These are phyloP conservation scores for Nosema muscidifuracis DNA, from an alignment of 371 early-diverging fungal genomes.

Conservation along the genomic window DNA sequence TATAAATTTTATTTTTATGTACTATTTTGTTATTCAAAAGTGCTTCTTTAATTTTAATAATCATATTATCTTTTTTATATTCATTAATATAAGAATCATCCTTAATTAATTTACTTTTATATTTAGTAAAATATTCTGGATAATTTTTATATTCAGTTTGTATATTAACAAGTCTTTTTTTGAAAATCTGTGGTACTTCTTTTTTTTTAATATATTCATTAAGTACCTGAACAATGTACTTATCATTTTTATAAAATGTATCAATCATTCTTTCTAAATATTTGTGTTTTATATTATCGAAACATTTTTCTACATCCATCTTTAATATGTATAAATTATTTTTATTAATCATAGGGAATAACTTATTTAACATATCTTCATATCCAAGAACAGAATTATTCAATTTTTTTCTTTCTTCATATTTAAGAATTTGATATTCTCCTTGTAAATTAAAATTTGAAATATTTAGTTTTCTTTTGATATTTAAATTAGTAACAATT, in stretches of 20 bases:
- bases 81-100: conserved; percentile 23
- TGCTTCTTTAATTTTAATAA: conserved; percentile 1
- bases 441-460: conserved; percentile 11
- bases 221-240: conserved; percentile 31
- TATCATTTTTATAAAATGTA: conserved; percentile 18
- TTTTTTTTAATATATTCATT: background rate
- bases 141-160: background rate
- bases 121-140: background rate
- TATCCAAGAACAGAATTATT: conserved; percentile 25
- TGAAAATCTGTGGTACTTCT: background rate
- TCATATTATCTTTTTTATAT: conserved; percentile 17
- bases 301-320: conserved; percentile 55
- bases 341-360: conserved; percentile 11
- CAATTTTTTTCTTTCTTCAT: background rate
- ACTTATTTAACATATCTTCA: conserved; percentile 28
- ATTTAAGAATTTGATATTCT: conserved; percentile 17
- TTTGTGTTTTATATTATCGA: conserved; percentile 54
- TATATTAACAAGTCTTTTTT: background rate
- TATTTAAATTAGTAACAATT: conserved; percentile 40
- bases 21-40: conserved; percentile 28
- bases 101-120: conserved; percentile 14
- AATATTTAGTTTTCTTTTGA: background rate
- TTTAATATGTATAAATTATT: conserved; percentile 38
- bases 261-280: conserved; percentile 26
- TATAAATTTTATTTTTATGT: conserved; percentile 37